phyloP scores from a whole-genome alignment of 1,284 basidiomycete genomes.

The Microbotryomycetes sp. region DNA sequence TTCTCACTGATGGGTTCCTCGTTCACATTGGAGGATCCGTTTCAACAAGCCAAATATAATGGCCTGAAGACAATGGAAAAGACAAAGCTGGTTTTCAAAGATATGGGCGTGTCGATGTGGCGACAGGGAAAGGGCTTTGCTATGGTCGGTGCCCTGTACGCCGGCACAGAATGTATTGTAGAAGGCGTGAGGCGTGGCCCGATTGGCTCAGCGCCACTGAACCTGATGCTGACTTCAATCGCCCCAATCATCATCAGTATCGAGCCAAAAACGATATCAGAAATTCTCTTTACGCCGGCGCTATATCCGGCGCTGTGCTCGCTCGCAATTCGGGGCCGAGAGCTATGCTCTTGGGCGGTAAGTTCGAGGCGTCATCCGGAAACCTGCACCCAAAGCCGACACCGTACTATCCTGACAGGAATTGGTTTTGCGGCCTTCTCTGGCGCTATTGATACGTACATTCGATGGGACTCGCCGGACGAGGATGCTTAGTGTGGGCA shows the following conservation, averaged over 20 bases:
- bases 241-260: constrained; percentile 53
- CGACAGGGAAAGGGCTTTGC: constrained; percentile 83
- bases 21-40: constrained; percentile 91
- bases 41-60: constrained; percentile 45
- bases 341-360: constrained; percentile 69
- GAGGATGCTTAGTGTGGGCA: too few species aligned
- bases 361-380: not conserved
- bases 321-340: constrained; percentile 69
- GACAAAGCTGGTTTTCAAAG: constrained; percentile 78
- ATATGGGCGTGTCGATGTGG: constrained; percentile 93
- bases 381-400: not conserved
- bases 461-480: constrained; percentile 73
- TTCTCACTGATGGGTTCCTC: constrained; percentile 93
- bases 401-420: not conserved
- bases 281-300: constrained; percentile 54
- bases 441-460: constrained; percentile 73
- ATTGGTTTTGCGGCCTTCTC: constrained; percentile 86
- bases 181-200: constrained; percentile 68
- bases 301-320: constrained; percentile 46
- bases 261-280: constrained; percentile 91
- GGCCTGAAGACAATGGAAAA: constrained; percentile 58
- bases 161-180: constrained; percentile 89
- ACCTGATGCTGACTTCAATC: not conserved
- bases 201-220: not conserved
- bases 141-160: constrained; percentile 88